Evolutionary conservation across 495 filamentous ascomycete species (phyloP), one percentile per base, ranked within the genome.

Genomic region (Xylaria curta): DNA sequence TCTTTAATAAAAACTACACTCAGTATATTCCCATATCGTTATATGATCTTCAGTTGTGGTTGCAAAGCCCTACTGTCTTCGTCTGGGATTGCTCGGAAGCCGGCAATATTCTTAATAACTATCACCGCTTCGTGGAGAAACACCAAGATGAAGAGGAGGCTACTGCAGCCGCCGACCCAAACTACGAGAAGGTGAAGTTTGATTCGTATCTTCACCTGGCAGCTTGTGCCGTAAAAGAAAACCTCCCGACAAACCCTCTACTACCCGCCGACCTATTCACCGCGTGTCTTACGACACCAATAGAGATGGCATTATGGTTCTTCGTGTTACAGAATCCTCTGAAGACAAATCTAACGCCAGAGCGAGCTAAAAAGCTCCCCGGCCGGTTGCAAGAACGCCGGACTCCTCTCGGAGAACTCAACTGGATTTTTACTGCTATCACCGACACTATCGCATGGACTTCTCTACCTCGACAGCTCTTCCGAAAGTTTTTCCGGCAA

Each of bases 401-500:
- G 79, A 98, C 95, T 53, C 97, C 96, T 0, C 88, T 98, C 51
- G 96, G 96, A 56, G 96, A 99, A 81, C 82, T 99, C 4, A 98
- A 98, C 78, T 99, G 96, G 96, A 99, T 99, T 28, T 97, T 99
- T 75, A 99, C 96, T 2, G 96, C 96, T 17, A 98, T 99, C 69
- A 99, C 96, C 2, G 96, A 99, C 79, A 98, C 96, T 0, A 99
- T 99, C 77, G 96, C 96, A 8, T 99, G 96, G 96, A 98, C 97
- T 60, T 94, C 91, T 4, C 82, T 99, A 13, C 92, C 94, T 10
- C 90, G 94, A 4, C 88, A 93, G 19, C 82, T 97, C 21, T 99
- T 99, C 81, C 95, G 97, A 82, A 97, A 97, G 76, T 92, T 98
- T 63, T 99, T 98, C 78, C 85, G 96, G 12, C 96, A 99, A 76